Base-by-base conservation (phyloP, 495 filamentous ascomycete genomes). In the Hypoxylon subgilvum region DNA sequence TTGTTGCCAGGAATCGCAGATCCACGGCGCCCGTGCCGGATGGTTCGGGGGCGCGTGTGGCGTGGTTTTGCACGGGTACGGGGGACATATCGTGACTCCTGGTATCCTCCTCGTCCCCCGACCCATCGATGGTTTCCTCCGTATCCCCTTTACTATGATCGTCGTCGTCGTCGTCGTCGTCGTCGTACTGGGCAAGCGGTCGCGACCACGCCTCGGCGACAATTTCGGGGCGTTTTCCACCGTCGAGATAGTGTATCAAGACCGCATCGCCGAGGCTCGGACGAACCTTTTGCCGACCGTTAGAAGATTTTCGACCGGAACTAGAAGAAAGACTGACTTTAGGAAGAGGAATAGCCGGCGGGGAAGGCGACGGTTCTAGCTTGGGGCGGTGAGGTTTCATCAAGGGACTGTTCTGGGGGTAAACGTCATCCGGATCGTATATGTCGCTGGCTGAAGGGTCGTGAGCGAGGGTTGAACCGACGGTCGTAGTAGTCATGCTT, bases 251-350 rank as follows among this genome's bases (percentile, higher is more conserved):
- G 21, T 68, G 65, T 28, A 86, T 72, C 57, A 86, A 67, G 42
- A 84, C 76, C 35, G 72, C 80, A 79, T 86, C 80, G 63, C 79
- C 83, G 56, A 73, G 76, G 52, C 65, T 73, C 44, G 72, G 68
- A 60, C 66, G 67, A 56, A 69, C 53, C 72, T 72, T 76, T 51
- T 58, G 66, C 41, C 74, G 75, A 70, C 69, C 61, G 69, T 72
- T 73, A 72, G 76, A 72, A 68, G 65, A 72, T 58, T 68, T 73
- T 45, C 56, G 50, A 47, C 69, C 69, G 47, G 63, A 49, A 42
- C 65, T 72, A 47, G 67, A 50, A 62, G 70, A 58, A 64, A 63
- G 65, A 75, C 76, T 77, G 63, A 72, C 68, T 71, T 68, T 62
- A 42, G 63, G 59, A 52, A 67, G 56, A 49, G 70, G 56, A 18